Conservation (phyloP, 1,139 yeast genomes). For the Geotrichum klebahnii region DNA sequence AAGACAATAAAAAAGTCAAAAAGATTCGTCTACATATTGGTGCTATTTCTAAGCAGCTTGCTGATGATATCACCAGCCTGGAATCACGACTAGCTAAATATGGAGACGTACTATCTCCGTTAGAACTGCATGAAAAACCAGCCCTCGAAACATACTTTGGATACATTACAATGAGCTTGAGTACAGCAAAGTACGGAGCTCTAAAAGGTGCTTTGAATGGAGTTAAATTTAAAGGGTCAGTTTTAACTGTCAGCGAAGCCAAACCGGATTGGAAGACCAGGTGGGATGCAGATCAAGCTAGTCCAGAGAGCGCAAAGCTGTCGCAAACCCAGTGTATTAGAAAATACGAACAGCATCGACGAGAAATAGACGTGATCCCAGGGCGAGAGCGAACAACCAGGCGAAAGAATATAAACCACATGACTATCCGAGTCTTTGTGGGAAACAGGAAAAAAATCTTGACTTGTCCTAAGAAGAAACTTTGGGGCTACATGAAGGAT, state of each 20-base stretch:
- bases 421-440: conserved; percentile 58
- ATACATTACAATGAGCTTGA: conserved; percentile 56
- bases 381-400: conserved; percentile 61
- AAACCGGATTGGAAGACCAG: conserved; percentile 45
- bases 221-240: conserved; percentile 68
- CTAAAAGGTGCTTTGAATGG: conserved; percentile 62
- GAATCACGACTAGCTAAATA: conserved; percentile 48
- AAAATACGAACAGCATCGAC: conserved; percentile 41
- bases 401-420: conserved; percentile 44
- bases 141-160: conserved; percentile 57
- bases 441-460: conserved; percentile 59
- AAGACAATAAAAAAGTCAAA: not conserved
- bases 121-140: conserved; percentile 52
- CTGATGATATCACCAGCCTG: conserved; percentile 45
- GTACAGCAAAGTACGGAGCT: conserved; percentile 45
- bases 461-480: conserved; percentile 63
- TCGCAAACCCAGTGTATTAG: conserved; percentile 44
- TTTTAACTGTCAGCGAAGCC: conserved; percentile 52
- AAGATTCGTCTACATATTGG: conserved; percentile 60
- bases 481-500: conserved; percentile 85
- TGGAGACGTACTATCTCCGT: conserved; percentile 45
- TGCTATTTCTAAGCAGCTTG: conserved; percentile 54
- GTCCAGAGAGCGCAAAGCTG: conserved; percentile 35
- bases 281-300: conserved; percentile 45
- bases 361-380: conserved; percentile 49